These are phyloP conservation scores for Sphagnurus paluster DNA, from an alignment of 1,284 basidiomycete genomes.

Conservation along the genomic window DNA sequence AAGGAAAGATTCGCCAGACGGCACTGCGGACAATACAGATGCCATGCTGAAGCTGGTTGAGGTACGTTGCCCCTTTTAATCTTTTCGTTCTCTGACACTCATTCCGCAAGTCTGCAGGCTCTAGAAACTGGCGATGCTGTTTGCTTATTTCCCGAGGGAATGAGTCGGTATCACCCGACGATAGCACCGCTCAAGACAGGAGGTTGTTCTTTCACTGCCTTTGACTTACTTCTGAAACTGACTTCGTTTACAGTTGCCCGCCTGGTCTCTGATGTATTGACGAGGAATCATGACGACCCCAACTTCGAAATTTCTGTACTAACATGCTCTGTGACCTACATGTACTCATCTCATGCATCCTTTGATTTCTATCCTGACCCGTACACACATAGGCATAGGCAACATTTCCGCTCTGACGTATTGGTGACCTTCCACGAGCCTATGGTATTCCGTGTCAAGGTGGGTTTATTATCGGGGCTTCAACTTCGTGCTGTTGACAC, in stretches of 20 bases:
- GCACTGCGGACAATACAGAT: conserved; percentile 61
- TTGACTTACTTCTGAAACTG: conserved; percentile 1
- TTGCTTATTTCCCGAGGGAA: conserved; percentile 82
- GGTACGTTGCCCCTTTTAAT: conserved; percentile 35
- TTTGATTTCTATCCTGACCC: conserved; percentile 3
- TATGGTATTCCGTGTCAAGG: conserved; percentile 66
- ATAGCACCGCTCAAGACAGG: conserved; percentile 85
- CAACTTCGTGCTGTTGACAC: conserved; percentile 3
- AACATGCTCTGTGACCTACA: conserved; percentile 83
- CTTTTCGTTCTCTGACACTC: conserved; percentile 1
- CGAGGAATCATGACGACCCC: conserved; percentile 65
- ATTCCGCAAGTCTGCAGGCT: conserved; percentile 43
- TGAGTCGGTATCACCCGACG: conserved; percentile 79
- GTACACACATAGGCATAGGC: conserved; percentile 42
- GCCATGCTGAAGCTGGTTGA: conserved; percentile 69
- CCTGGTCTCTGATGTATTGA: conserved; percentile 75
- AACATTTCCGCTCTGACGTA: conserved; percentile 85
- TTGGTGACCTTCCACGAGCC: conserved; percentile 82
- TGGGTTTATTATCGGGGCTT: conserved; percentile 20
- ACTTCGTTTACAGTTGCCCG: conserved; percentile 59
- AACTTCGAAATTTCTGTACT: conserved; percentile 72
- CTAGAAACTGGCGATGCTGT: conserved; percentile 78
- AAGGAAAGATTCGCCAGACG: conserved; percentile 63
- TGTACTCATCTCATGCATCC: conserved; percentile 45
- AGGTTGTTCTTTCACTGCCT: conserved; percentile 38